Evolutionary conservation across 768 basidiomycete genomes (phyloP).

Genomic region (Cystobasidium onofrii): DNA sequence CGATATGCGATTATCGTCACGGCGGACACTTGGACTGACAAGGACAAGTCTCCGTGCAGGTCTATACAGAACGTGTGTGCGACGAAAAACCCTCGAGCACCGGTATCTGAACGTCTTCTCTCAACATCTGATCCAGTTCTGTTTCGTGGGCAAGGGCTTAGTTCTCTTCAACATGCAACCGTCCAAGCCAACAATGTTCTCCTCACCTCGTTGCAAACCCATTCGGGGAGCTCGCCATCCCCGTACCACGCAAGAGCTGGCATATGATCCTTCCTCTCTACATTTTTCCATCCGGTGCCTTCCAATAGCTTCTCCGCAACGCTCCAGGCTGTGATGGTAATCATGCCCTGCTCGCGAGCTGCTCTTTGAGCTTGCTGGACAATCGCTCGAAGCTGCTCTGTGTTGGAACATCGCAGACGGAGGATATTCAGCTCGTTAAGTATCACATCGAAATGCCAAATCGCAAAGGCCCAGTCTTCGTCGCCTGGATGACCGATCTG

Average conservation of each 20-base stretch:
- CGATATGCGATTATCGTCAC: too few relatives aligned
- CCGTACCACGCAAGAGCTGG: slow-evolving; percentile 28
- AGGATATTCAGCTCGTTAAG: background rate
- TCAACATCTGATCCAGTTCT: too few relatives aligned
- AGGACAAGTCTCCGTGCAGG: too few relatives aligned
- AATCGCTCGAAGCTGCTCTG: background rate
- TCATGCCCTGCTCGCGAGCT: background rate
- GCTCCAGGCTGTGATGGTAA: background rate
- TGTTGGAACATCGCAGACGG: background rate
- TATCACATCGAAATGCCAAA: slow-evolving; percentile 6
- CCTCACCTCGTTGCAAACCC: background rate
- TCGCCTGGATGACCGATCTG: background rate
- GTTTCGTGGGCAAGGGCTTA: too few relatives aligned
- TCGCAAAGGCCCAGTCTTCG: slow-evolving; percentile 12
- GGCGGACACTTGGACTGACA: too few relatives aligned
- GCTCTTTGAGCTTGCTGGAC: background rate
- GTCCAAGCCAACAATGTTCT: too few relatives aligned
- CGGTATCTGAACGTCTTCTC: too few relatives aligned
- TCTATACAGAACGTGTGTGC: too few relatives aligned
- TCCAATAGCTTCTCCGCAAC: slow-evolving; percentile 2
- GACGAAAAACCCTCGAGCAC: too few relatives aligned
- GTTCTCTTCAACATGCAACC: too few relatives aligned
- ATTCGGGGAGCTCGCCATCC: background rate
- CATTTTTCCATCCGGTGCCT: slow-evolving; percentile 21
- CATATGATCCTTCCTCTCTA: background rate